phyloP scores from a whole-genome alignment of 768 basidiomycete genomes.

The Termitomyces eurrhizus region DNA sequence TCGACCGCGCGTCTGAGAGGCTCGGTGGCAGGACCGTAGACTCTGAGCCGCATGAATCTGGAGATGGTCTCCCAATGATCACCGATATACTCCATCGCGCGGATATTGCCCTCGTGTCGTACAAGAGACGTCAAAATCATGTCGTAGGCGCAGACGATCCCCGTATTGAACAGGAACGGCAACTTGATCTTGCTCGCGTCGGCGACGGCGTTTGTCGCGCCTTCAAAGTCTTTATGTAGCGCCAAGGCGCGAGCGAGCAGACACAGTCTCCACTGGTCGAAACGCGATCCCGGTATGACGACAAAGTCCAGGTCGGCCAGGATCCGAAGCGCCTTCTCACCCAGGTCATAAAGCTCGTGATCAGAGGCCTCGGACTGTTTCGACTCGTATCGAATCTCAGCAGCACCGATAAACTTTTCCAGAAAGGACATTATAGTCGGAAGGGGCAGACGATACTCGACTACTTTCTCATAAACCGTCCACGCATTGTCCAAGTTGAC shows the following conservation, averaged over 20 bases:
- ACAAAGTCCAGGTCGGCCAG: not conserved
- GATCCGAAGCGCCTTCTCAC: not conserved
- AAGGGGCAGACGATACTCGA: slow-evolving; percentile 9
- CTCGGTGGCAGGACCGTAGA: not conserved
- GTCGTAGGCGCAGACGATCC: slow-evolving; percentile 29
- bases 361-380: not conserved
- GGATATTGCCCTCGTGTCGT: slow-evolving; percentile 25
- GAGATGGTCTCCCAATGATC: slow-evolving; percentile 33
- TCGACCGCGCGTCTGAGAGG: not conserved
- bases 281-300: not conserved
- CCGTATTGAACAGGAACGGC: slow-evolving; percentile 17
- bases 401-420: slow-evolving; percentile 22
- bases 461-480: slow-evolving; percentile 29
- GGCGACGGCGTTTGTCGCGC: slow-evolving; percentile 19
- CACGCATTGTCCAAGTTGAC: slow-evolving; percentile 38
- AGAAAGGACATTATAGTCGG: slow-evolving; percentile 15
- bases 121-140: slow-evolving; percentile 33
- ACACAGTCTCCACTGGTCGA: slow-evolving; percentile 13
- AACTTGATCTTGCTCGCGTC: slow-evolving; percentile 20
- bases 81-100: slow-evolving; percentile 36
- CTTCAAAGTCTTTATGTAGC: slow-evolving; percentile 7
- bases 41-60: slow-evolving; percentile 13
- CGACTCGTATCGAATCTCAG: slow-evolving; percentile 14
- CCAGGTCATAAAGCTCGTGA: not conserved
- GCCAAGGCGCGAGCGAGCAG: slow-evolving; percentile 11